phyloP scores from a whole-genome alignment of 2,329 filamentous ascomycete species.

The Aspergillus nomiae region DNA sequence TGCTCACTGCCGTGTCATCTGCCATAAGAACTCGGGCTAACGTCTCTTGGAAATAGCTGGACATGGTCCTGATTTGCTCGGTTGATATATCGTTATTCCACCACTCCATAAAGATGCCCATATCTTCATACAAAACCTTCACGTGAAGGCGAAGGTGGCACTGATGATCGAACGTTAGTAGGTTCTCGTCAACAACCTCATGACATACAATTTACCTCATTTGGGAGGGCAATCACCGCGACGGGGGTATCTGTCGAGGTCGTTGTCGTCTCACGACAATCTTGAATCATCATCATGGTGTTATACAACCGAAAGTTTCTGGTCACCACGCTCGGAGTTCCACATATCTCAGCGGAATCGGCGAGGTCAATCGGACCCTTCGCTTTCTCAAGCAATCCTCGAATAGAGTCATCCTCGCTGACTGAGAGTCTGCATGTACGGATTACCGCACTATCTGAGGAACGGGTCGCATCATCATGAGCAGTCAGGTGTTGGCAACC shows the following conservation, averaged over 20 bases:
- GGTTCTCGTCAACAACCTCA: neutral
- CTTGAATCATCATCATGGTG: conserved; percentile 39
- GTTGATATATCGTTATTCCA: conserved; percentile 40
- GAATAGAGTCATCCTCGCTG: conserved; percentile 31
- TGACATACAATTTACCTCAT: conserved; percentile 30
- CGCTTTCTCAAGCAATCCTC: conserved; percentile 31
- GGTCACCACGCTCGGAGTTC: conserved; percentile 8
- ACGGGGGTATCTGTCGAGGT: conserved; percentile 18
- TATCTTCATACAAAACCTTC: conserved; percentile 35
- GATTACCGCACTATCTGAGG: conserved; percentile 18
- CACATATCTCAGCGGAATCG: conserved; percentile 13
- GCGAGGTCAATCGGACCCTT: conserved; percentile 12
- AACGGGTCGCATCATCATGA: conserved; percentile 9
- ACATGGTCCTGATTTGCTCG: conserved; percentile 48
- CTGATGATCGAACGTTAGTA: conserved; percentile 22
- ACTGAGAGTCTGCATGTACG: conserved; percentile 31
- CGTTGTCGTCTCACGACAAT: conserved; percentile 27
- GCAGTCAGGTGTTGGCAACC: conserved; percentile 29
- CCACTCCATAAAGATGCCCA: conserved; percentile 43
- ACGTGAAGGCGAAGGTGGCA: conserved; percentile 39
- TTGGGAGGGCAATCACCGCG: conserved; percentile 32
- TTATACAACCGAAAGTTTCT: conserved; percentile 35
- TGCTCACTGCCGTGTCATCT: conserved; percentile 46
- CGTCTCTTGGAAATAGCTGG: conserved; percentile 57
- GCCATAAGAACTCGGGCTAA: conserved; percentile 50